Conservation (phyloP, 2,329 filamentous ascomycete genomes). For the Pyrenophora graminea region DNA sequence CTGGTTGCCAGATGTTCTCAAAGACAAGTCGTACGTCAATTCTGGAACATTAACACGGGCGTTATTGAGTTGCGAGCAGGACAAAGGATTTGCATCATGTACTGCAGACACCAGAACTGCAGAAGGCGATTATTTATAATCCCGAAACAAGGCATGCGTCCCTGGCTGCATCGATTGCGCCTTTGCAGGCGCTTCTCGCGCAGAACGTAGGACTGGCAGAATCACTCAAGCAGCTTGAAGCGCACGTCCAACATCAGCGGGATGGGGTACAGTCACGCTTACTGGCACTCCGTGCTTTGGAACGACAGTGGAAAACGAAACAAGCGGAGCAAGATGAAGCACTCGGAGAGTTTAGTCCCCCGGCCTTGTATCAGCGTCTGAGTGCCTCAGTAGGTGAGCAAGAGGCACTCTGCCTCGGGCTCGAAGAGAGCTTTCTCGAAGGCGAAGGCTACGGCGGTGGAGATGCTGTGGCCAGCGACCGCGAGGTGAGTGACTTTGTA, state of each 20-base stretch:
- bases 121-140: constrained; percentile 74
- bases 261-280: constrained; percentile 78
- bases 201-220: constrained; percentile 73
- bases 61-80: constrained; percentile 51
- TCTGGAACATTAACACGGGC: constrained; percentile 13
- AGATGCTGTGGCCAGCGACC: constrained; percentile 66
- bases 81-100: constrained; percentile 78
- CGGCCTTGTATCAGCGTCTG: constrained; percentile 81
- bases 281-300: constrained; percentile 79
- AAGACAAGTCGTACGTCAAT: constrained; percentile 76
- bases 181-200: constrained; percentile 66
- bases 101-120: constrained; percentile 66
- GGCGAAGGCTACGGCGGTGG: constrained; percentile 51
- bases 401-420: constrained; percentile 74
- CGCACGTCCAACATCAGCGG: constrained; percentile 64
- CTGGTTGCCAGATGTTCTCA: constrained; percentile 77
- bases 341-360: constrained; percentile 81
- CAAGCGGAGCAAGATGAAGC: constrained; percentile 87
- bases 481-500: constrained; percentile 85
- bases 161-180: constrained; percentile 65
- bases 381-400: constrained; percentile 80
- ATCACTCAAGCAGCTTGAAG: constrained; percentile 65
- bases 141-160: constrained; percentile 72
- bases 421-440: constrained; percentile 93
- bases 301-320: constrained; percentile 89